Evolutionary conservation across 2,329 filamentous ascomycete species (phyloP), one percentile per base, ranked within the genome.

Genomic region (Fusarium sp.): DNA sequence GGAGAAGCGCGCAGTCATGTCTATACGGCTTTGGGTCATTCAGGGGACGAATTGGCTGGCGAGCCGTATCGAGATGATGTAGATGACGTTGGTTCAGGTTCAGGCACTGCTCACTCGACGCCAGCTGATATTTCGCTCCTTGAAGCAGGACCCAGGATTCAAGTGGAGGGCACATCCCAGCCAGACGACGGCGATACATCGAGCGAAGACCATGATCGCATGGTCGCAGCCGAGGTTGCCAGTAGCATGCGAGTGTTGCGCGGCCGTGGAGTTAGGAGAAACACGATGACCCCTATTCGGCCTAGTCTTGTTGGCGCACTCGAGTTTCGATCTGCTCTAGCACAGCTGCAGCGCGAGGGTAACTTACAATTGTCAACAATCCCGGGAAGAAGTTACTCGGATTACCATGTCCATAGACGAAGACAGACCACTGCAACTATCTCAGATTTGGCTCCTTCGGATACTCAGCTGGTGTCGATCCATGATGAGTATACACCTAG

Each of bases 221-320:
- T 91, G 66, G 85, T 92, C 49, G 90, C 89, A 38, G 93, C 93
- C 20, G 94, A 98, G 78, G 88, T 99, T 76, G 91, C 91, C 38
- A 96, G 90, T 77, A 97, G 93, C 77, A 99, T 99, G 96, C 91
- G 95, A 58, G 85, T 98, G 30, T 89, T 89, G 70, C 88, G 93
- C 23, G 88, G 92, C 1, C 82, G 83, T 33, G 84, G 88, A 46
- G 85, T 85, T 44, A 86, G 89, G 67, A 88, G 91, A 70, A 91
- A 90, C 69, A 93, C 93, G 3, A 86, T 94, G 64, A 95, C 90
- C 8, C 92, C 94, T 0, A 97, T 99, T 66, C 87, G 96, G 42
- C 95, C 96, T 2, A 98, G 96, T 82, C 83, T 99, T 46, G 91
- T 99, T 5, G 96, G 96, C 42, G 96, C 93, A 10, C 83, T 99